Evolutionary conservation across 2,329 filamentous ascomycete genomes (phyloP).

Genomic region (Monosporascus sp.): DNA sequence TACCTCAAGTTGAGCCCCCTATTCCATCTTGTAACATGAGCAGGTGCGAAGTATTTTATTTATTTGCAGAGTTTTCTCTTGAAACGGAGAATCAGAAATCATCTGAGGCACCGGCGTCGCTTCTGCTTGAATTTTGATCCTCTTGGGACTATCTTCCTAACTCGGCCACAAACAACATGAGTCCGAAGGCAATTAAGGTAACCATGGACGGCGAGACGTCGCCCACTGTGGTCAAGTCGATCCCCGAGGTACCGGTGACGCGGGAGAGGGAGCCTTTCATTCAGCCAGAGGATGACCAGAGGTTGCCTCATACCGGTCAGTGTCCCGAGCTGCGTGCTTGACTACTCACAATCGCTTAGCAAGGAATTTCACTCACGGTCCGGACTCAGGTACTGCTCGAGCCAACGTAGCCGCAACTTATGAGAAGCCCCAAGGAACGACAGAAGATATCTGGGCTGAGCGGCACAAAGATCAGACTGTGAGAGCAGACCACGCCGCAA

Average conservation of each 20-base stretch:
- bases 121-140: no score
- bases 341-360: not conserved
- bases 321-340: not conserved
- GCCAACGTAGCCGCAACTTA: constrained; percentile 30
- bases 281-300: constrained; percentile 21
- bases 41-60: no score
- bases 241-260: constrained; percentile 19
- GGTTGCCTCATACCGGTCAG: constrained; percentile 21
- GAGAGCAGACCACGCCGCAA: not conserved
- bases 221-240: constrained; percentile 10
- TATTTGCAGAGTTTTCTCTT: no score
- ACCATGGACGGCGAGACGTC: not conserved
- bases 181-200: not conserved
- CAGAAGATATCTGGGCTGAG: constrained; percentile 24
- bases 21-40: no score
- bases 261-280: constrained; percentile 22
- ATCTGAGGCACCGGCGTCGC: no score
- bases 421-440: constrained; percentile 29
- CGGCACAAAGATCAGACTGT: constrained; percentile 27
- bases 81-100: no score
- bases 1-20: no score
- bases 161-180: not conserved
- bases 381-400: constrained; percentile 23
- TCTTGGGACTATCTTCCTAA: no score
- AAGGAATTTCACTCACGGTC: not conserved